Percentiles rank a stretch among this genome's conserved stretches.
Conservation (phyloP, 169 alveolate genomes). For the Cryptosporidium bovis region DNA sequence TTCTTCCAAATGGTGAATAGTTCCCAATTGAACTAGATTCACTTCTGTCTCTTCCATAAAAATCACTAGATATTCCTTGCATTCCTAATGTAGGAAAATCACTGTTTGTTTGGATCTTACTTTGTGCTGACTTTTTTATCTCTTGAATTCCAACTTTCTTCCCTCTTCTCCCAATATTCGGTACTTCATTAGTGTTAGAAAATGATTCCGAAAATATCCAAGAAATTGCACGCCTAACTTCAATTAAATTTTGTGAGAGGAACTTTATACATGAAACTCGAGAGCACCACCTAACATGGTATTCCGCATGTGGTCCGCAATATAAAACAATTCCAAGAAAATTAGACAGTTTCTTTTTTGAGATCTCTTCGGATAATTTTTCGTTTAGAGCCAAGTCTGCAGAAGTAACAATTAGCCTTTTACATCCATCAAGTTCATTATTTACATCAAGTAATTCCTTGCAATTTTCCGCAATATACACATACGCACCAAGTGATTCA, state of each 20-base stretch:
- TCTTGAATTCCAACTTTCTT: constrained; percentile 48
- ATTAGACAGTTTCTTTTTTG: constrained; percentile 42
- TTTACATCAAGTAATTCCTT: constrained; percentile 24
- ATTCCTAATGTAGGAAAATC: constrained; percentile 48
- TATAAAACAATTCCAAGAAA: constrained; percentile 55
- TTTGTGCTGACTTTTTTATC: constrained; percentile 14
- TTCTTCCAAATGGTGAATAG: constrained; percentile 61
- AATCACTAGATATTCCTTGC: background rate
- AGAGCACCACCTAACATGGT: constrained; percentile 72
- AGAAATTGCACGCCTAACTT: constrained; percentile 74
- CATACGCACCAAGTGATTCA: constrained; percentile 75
- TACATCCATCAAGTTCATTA: constrained; percentile 69
- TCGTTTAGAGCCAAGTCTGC: constrained; percentile 72
- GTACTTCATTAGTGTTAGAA: constrained; percentile 16
- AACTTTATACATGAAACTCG: constrained; percentile 56
- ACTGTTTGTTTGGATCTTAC: background rate
- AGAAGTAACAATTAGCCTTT: constrained; percentile 60
- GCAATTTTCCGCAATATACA: constrained; percentile 39
- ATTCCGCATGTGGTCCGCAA: constrained; percentile 74
- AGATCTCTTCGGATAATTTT: constrained; percentile 35
- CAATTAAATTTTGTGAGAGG: constrained; percentile 63
- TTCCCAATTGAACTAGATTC: constrained; percentile 19
- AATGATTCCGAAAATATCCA: constrained; percentile 63
- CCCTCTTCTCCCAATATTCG: constrained; percentile 52
- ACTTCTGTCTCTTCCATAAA: too few relatives aligned